Evolutionary conservation across 1,139 yeast genomes (phyloP).

Genomic region (Yamadazyma oceani): DNA sequence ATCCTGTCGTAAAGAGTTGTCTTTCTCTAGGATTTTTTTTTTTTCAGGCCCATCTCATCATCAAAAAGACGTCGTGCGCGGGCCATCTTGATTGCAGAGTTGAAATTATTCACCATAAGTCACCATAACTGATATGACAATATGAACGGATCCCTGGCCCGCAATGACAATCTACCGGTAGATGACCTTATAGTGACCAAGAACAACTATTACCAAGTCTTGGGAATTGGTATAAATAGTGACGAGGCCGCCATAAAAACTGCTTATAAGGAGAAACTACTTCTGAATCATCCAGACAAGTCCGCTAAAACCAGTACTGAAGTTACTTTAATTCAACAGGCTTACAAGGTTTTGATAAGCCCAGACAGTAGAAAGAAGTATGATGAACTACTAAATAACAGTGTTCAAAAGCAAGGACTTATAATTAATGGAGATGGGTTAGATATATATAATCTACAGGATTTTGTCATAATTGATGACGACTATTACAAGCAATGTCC

Average conservation of each 20-base stretch:
- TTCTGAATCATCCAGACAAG: conserved; percentile 79
- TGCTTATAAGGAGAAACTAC: conserved; percentile 62
- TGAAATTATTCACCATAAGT: too few species aligned
- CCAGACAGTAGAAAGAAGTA: conserved; percentile 41
- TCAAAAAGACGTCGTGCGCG: not conserved
- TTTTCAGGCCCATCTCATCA: conserved; percentile 10
- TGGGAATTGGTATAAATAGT: conserved; percentile 47
- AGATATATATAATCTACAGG: conserved; percentile 65
- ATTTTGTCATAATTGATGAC: conserved; percentile 43
- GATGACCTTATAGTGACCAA: not conserved
- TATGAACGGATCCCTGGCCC: too few species aligned
- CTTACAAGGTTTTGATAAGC: conserved; percentile 56
- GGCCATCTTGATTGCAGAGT: too few species aligned
- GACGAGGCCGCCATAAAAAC: conserved; percentile 44
- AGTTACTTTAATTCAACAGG: conserved; percentile 52
- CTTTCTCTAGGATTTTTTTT: conserved; percentile 5
- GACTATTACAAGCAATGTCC: conserved; percentile 60
- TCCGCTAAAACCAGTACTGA: conserved; percentile 10
- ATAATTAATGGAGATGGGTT: conserved; percentile 62
- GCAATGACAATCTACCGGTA: not conserved
- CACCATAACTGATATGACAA: too few species aligned
- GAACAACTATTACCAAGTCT: conserved; percentile 45
- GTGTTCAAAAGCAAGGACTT: conserved; percentile 48
- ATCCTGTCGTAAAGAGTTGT: conserved; percentile 3
- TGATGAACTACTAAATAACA: conserved; percentile 42